phyloP scores from a whole-genome alignment of 305 asterid genomes.

The Rubia peregrina region DNA sequence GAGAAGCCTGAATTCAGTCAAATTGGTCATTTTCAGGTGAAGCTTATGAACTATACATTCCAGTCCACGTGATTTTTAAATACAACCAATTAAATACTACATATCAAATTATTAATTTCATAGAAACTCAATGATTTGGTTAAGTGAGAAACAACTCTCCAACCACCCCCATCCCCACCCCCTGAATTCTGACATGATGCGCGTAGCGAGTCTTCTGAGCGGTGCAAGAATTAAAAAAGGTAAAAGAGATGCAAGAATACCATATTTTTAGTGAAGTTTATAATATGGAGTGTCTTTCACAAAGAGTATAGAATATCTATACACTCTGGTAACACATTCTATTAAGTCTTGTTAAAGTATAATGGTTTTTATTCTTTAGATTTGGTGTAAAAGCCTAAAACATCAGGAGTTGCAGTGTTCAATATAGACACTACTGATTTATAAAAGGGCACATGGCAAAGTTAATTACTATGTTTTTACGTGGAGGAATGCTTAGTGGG shows the following conservation, averaged over 20 bases:
- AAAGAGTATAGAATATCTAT: background rate
- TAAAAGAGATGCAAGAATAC: background rate
- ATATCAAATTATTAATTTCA: background rate
- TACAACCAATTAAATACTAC: background rate
- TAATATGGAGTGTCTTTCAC: background rate
- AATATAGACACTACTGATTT: background rate
- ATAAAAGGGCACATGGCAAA: background rate
- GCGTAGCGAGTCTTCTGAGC: background rate
- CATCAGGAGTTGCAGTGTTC: background rate
- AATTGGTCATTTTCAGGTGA: background rate
- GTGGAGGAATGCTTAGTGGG: background rate
- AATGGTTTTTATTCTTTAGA: background rate
- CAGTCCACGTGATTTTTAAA: background rate
- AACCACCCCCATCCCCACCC: background rate
- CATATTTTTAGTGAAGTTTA: background rate
- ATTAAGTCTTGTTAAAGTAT: constrained; percentile 3
- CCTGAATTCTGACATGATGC: background rate
- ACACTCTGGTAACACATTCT: background rate
- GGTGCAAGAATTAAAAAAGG: background rate
- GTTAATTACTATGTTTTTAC: background rate
- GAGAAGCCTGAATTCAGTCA: constrained; percentile 7
- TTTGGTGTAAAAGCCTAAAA: background rate
- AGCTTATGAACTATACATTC: background rate
- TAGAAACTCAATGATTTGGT: background rate
- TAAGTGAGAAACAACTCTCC: background rate